Evolutionary conservation across 139 green algal species (phyloP), one percentile per base, ranked within the genome.

Genomic region (Pleodorina starrii): DNA sequence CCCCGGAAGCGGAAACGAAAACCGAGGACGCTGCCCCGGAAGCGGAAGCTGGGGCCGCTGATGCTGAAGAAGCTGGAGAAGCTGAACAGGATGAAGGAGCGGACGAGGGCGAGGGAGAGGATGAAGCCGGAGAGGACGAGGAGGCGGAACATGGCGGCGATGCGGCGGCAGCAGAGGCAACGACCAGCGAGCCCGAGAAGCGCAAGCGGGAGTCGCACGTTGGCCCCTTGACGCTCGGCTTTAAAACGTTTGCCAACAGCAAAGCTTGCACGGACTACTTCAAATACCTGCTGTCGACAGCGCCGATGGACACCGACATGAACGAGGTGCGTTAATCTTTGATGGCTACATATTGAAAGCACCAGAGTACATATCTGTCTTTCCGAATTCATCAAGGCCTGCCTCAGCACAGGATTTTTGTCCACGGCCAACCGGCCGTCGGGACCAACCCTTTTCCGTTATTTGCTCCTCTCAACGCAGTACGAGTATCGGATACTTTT

Each of bases 401-500:
- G n/a, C n/a, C n/a, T n/a, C n/a, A n/a, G n/a, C n/a, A n/a, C n/a
- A n/a, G n/a, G n/a, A n/a, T n/a, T n/a, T n/a, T n/a, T n/a, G n/a
- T n/a, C n/a, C n/a, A n/a, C n/a, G n/a, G n/a, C n/a, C n/a, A n/a
- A n/a, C n/a, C n/a, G n/a, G n/a, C n/a, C n/a, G n/a, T n/a, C n/a
- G n/a, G n/a, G n/a, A n/a, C n/a, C n/a, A n/a, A n/a, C n/a, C n/a
- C n/a, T n/a, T n/a, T n/a, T 66, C 7, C 25, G 25, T 25, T 27
- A 25, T 66, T 12, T 66, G 5, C 29, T 66, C 54, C 54, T 66
- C 5, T 66, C 29, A 60, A 32, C 54, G 81, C 91, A 97, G 93
- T 98, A 98, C 51, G 96, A 98, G 92, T 89, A 93, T 59, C 81
- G 93, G 87, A 86, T 93, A 63, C 91, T 97, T 46, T 83, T 94